Evolutionary conservation across 805 yeast genomes (phyloP).

Genomic region (Suhomyces xylopsoci): DNA sequence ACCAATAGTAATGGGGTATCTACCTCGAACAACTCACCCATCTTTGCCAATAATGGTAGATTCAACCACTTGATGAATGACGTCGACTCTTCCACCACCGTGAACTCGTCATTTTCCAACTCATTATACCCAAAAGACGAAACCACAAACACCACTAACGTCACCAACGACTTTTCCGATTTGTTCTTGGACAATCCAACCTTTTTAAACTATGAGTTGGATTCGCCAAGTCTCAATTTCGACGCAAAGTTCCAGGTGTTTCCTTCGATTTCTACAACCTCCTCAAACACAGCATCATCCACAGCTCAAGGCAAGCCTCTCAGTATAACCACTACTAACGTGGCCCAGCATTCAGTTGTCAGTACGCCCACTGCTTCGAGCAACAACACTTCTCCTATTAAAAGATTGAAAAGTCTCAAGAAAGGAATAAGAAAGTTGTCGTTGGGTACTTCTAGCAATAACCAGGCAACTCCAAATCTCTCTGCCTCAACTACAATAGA

Average conservation of each 20-base stretch:
- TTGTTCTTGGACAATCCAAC: slow-evolving; percentile 8
- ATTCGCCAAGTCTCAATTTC: slow-evolving; percentile 21
- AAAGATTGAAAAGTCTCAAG: slow-evolving; percentile 35
- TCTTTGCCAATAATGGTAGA: not conserved
- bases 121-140: slow-evolving; percentile 2
- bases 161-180: slow-evolving; percentile 6
- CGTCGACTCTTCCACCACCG: slow-evolving; percentile 9
- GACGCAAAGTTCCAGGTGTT: slow-evolving; percentile 15
- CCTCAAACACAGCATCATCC: slow-evolving; percentile 2
- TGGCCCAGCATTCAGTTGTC: not conserved
- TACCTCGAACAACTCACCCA: slow-evolving; percentile 4
- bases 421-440: slow-evolving; percentile 39
- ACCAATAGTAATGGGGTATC: slow-evolving; percentile 1
- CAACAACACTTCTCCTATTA: slow-evolving; percentile 26
- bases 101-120: slow-evolving; percentile 9
- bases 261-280: slow-evolving; percentile 9
- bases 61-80: slow-evolving; percentile 10
- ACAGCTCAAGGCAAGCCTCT: slow-evolving; percentile 1
- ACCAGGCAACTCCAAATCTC: not conserved
- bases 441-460: slow-evolving; percentile 9
- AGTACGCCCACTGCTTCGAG: not conserved
- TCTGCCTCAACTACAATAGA: not conserved
- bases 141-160: not conserved
- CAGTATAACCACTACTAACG: not conserved
- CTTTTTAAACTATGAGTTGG: slow-evolving; percentile 23